Evolutionary conservation across 148 eudicot species (phyloP).

Genomic region (Fagopyrum tataricum): DNA sequence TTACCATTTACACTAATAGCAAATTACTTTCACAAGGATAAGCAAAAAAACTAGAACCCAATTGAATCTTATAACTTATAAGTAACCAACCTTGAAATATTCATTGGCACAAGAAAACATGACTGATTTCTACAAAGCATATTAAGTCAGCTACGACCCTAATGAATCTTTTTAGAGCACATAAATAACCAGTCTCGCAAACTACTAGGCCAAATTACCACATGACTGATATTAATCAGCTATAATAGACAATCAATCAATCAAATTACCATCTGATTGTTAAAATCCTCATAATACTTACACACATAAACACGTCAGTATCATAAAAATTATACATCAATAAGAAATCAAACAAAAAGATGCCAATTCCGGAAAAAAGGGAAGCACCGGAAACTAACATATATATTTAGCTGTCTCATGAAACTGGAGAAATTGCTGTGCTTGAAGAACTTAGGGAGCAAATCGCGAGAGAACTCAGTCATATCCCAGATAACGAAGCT

Average conservation of each 20-base stretch:
- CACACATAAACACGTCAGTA: neutral
- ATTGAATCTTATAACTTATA: neutral
- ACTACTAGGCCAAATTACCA: neutral
- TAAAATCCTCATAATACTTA: neutral
- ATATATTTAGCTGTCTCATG: slow-evolving; percentile 66
- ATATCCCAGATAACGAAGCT: slow-evolving; percentile 55
- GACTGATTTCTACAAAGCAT: neutral
- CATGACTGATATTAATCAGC: neutral
- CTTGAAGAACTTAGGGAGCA: slow-evolving; percentile 70
- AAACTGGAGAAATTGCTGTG: slow-evolving; percentile 71
- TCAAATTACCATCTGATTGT: neutral
- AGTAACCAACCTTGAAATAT: neutral
- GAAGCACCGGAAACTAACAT: slow-evolving; percentile 31
- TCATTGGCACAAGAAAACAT: neutral
- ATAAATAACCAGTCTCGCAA: neutral
- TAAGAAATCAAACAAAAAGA: neutral
- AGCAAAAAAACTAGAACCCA: neutral
- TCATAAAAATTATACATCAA: neutral
- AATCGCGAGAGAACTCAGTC: slow-evolving; percentile 35
- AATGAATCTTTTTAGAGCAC: neutral
- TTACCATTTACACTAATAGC: neutral
- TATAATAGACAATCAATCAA: neutral
- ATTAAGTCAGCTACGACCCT: slow-evolving; percentile 7
- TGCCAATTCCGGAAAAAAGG: neutral
- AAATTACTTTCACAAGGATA: neutral